Base-by-base conservation (phyloP, 1,139 yeast species). In the Yamadazyma mexicana region DNA sequence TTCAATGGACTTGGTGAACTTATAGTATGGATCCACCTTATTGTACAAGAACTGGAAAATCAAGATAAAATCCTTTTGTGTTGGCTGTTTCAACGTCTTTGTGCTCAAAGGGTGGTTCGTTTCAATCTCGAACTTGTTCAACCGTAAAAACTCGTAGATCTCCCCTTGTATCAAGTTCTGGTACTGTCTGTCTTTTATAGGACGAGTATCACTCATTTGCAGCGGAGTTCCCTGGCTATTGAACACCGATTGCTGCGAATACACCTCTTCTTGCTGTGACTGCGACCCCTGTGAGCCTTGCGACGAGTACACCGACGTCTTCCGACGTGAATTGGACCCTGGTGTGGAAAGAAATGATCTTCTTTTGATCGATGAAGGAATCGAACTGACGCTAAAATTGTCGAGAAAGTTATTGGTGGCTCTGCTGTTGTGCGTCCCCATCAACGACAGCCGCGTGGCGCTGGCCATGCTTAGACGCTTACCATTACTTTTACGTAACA, bases 31-130 rank as follows among this genome's bases (percentile, higher is more conserved):
- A 57, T 91, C 97, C 30, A 88, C 64, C 50, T 80, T 75, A 47
- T 71, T 74, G 61, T 87, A 88, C 17, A 89, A 64, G 74, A 89
- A 91, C 58, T 85, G 86, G 63, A 89, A 89, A 15, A 89, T 81
- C 37, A 77, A 58, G 9, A 80, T 81, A 60, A 89, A 89, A 51
- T 87, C 96, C 56, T 85, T 87, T 55, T 89, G 97, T 0, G 96
- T 88, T 7, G 97, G 97, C 48, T 77, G 81, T 48, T 72, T 75
- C 42, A 89, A 66, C 1, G 88, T 78, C 55, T 81, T 83, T 17
- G 73, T 68, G 2, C 87, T 75, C 23, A 89, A 61, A 1, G 87
- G 77, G 49, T 83, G 87, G 50, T 80, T 81, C 71, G 82, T 82
- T 45, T 84, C 91, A 23, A 77, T 62, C 53, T 85, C 95, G 59